These are phyloP conservation scores for Persicaria tinctoria DNA, from an alignment of 148 eudicot species.

Conservation along the genomic window DNA sequence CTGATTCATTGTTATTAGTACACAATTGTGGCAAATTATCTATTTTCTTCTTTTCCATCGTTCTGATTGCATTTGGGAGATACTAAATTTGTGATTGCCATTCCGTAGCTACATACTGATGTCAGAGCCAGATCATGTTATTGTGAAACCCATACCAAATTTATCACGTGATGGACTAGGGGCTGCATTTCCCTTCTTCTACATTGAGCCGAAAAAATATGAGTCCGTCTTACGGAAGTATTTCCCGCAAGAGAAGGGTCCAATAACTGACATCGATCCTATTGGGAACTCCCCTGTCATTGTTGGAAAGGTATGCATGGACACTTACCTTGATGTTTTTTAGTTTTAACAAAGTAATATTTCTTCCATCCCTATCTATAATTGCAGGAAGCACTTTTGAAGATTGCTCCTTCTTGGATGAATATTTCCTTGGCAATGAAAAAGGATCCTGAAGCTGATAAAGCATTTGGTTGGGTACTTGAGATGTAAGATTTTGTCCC, in stretches of 20 bases:
- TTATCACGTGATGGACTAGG: constrained; percentile 71
- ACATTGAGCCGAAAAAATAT: constrained; percentile 89
- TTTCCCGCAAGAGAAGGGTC: constrained; percentile 73
- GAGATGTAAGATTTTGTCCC: constrained; percentile 52
- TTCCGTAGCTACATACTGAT: constrained; percentile 83
- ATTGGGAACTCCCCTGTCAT: constrained; percentile 97
- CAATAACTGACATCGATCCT: constrained; percentile 79
- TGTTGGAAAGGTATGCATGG: constrained; percentile 59
- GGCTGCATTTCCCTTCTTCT: constrained; percentile 98
- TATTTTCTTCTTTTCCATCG: not conserved
- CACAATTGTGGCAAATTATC: not conserved
- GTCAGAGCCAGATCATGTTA: constrained; percentile 97
- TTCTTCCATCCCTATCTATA: not conserved
- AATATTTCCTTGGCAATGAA: constrained; percentile 94
- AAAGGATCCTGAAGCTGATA: constrained; percentile 85
- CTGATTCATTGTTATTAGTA: constrained; percentile 4
- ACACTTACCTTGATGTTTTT: not conserved
- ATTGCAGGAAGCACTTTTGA: constrained; percentile 65
- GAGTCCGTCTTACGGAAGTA: constrained; percentile 71
- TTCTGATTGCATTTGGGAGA: not conserved
- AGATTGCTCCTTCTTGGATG: constrained; percentile 96
- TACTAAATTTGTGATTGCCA: constrained; percentile 10
- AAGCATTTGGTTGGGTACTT: constrained; percentile 98
- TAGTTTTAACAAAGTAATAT: not conserved
- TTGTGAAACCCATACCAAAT: constrained; percentile 95